Base-by-base conservation (phyloP, 169 alveolate genomes). In the Miamiensis avidus region DNA sequence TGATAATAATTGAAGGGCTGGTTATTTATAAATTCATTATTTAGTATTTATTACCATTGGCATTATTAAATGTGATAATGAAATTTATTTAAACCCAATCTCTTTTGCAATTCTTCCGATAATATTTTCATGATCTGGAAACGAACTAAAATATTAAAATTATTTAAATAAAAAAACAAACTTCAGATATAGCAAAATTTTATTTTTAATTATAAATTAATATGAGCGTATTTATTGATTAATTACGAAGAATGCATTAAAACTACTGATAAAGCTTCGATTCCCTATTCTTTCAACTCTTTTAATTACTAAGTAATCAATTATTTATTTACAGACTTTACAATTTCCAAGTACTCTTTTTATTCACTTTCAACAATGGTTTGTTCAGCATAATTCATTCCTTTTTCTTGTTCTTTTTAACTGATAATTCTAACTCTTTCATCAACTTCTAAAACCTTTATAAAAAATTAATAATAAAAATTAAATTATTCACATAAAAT, bases 231-330 rank as follows among this genome's bases (percentile, higher is more conserved):
- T n/a, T n/a, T n/a, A n/a, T n/a, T n/a, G n/a, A n/a, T n/a, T n/a
- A n/a, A n/a, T n/a, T n/a, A n/a, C n/a, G 93, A 91, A 4, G 97
- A 86, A 79, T 96, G 97, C 89, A 93, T 81, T 69, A 94, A 83
- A 0, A 88, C 94, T 31, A 96, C 84, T 49, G 97, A 97, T 0
- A 96, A 73, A 77, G 94, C 78, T 16, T 88, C 78, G 64, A 93
- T 83, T 0, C 94, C 94, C 77, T 88, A 74, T 16, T 88, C 65
- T 65, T 86, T 85, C 29, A 93, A 29, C 26, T 82, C n/a, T 28
- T 28, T 16, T 31, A 95, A 79, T 20, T 90, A 65, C 69, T 86
- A n/a, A 27, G 32, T 79, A 11, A 93, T 88, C 29, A 89, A 6
- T 31, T 87, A 76, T 34, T 34, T 31, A 78, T 95, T 87, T 4